Conservation (phyloP, 352 stramenopile genomes). For the Thalassiosira livingstoniorum region DNA sequence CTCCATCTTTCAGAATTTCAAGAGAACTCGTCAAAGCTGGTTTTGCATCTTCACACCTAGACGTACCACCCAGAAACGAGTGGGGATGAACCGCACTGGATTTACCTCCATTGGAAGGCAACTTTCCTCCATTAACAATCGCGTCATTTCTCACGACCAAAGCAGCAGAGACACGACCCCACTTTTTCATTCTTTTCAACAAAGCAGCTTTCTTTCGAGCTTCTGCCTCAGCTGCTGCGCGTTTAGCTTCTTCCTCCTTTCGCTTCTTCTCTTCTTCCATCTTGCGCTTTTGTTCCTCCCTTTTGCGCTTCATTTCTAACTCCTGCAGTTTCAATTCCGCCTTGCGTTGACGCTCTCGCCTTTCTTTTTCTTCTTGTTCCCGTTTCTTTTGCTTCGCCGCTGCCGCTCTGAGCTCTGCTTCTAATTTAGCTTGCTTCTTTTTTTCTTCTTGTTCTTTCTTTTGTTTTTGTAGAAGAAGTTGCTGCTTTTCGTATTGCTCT, state of each 20-base stretch:
- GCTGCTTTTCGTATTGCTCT: constrained; percentile 15
- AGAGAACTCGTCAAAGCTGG: constrained; percentile 44
- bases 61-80: constrained; percentile 46
- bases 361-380: constrained; percentile 28
- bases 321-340: not conserved
- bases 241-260: constrained; percentile 29
- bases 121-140: constrained; percentile 28
- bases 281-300: constrained; percentile 26
- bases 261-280: constrained; percentile 37
- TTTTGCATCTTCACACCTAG: constrained; percentile 36
- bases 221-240: constrained; percentile 9
- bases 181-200: constrained; percentile 43
- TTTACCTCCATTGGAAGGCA: not conserved
- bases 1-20: not conserved
- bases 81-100: constrained; percentile 19
- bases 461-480: constrained; percentile 19
- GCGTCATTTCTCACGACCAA: constrained; percentile 47
- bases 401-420: constrained; percentile 1
- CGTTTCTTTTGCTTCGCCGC: constrained; percentile 33
- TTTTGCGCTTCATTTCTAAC: constrained; percentile 1
- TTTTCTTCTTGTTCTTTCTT: constrained; percentile 20
- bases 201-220: constrained; percentile 35
- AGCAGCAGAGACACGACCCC: constrained; percentile 45
- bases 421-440: not conserved
- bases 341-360: not conserved